These are phyloP conservation scores for Curvularia lunata DNA, from an alignment of 2,329 filamentous ascomycete species.

Conservation along the genomic window DNA sequence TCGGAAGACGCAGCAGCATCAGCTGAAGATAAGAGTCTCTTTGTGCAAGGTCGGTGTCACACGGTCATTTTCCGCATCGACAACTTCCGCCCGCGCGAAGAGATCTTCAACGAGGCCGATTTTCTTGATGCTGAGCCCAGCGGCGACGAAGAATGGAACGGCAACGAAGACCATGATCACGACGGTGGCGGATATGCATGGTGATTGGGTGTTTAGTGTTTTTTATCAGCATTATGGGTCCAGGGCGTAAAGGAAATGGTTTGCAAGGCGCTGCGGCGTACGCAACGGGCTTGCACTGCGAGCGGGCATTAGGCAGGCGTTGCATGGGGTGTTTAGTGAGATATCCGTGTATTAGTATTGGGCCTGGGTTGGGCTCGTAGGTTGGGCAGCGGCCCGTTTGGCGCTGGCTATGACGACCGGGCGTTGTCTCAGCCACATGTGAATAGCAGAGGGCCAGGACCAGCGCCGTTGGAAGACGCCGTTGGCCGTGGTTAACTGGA, in stretches of 20 bases:
- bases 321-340: conserved; percentile 13
- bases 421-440: conserved; percentile 14
- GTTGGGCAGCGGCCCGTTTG: conserved; percentile 27
- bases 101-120: conserved; percentile 72
- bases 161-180: conserved; percentile 59
- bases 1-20: conserved; percentile 21
- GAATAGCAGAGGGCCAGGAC: conserved; percentile 1
- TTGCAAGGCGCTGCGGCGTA: neutral
- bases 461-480: neutral
- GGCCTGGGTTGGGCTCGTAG: conserved; percentile 23
- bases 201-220: conserved; percentile 15
- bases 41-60: conserved; percentile 72
- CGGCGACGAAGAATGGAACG: conserved; percentile 64
- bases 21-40: conserved; percentile 32
- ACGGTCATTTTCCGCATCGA: conserved; percentile 75
- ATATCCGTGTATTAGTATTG: conserved; percentile 26
- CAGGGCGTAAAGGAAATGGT: neutral
- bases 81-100: conserved; percentile 74
- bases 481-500: conserved; percentile 7
- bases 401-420: neutral
- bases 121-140: conserved; percentile 70
- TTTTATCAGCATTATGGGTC: neutral
- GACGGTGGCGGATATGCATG: conserved; percentile 47
- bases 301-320: conserved; percentile 29
- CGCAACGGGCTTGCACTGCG: neutral